Base-by-base conservation (phyloP, 2,329 filamentous ascomycete species). In the Ceratocystis cacaofunesta region DNA sequence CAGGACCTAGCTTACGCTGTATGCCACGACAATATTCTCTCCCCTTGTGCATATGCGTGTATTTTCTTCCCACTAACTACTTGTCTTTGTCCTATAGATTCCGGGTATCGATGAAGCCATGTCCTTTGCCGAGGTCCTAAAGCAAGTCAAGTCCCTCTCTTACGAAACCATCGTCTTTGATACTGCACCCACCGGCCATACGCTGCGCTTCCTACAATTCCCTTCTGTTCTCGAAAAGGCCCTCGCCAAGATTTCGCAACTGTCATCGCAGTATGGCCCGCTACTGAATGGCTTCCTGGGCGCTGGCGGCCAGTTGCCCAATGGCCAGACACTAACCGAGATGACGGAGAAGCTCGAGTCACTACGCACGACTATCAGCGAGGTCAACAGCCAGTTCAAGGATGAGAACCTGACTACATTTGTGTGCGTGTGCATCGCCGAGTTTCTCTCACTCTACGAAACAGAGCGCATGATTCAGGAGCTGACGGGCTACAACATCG, bases 381-480 rank as follows among this genome's bases (percentile, higher is more conserved):
- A 99, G 75, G 94, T 99, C 72, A 99, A 99, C 79, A 84, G 89
- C 62, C 94, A 99, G 76, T 99, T 99, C 84, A 96, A 99, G 81
- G 89, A 99, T 74, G 87, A 94, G 66, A 88, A 91, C 70, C 84
- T 96, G 71, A 96, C 92, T 25, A 99, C 94, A 0, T 99, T 99
- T 73, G 91, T 99, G 64, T 97, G 94, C 75, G 94, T 99, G 68
- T 96, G 94, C 76, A 99, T 99, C 75, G 90, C 94, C 64, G 94
- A 99, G 77, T 99, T 99, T 79, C 77, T 99, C 71, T 92, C 87
- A 46, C 82, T 99, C 63, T 99, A 99, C 79, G 94, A 99, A 82
- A 99, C 94, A 68, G 94, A 99, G 80, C 89, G 94, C 72, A 97
- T 99, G 94, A 97, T 99, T 72, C 94, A 99, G 80, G 94, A 99